Base-by-base conservation (phyloP, 169 alveolate species). In the Eimeria tenella region DNA sequence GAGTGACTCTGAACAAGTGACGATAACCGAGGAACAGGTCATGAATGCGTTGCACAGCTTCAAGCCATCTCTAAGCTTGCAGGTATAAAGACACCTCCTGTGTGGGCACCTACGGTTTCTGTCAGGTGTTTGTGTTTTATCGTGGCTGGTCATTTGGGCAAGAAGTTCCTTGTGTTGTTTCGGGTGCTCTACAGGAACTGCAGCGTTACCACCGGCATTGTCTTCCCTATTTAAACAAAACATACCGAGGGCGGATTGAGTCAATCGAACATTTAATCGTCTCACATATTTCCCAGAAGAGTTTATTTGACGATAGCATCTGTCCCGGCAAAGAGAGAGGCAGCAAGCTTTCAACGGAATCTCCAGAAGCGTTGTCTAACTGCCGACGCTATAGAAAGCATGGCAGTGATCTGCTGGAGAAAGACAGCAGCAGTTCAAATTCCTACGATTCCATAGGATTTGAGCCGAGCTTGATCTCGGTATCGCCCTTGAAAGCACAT, bases 131-230 rank as follows among this genome's bases (percentile, higher is more conserved):
- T 2, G 42, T 31, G 42, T 31, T 31, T 31, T 31, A 31, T 31
- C 42, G 0, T 31, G 42, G 42, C 2, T 31, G 42, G 4, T 31
- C 42, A 31, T 31, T 31, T 31, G 0, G 42, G 42, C 42, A 31
- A 31, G 42, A 31, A 31, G 2, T 31, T 2, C 42, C 42, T 31
- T 31, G 42, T 58, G n/a, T 15, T n/a, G 31, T 25, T 25, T 75
- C 50, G 91, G 55, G 62, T 42, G 52, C 81, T 2, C 52, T 62
- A 25, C 91, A 84, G 91, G 91, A 84, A 62, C 79, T 84, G 42
- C 91, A 84, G 11, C 91, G 91, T 5, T 84, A 84, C 52, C 91
- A 84, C 53, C 91, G 91, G 58, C 62, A 84, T 55, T 84, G 91
- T 84, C 91, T 84, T 52, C 91, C 91, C 3, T 42, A 60, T 49